These are phyloP conservation scores for Neofusicoccum kwambonambiense DNA, from an alignment of 2,329 filamentous ascomycete species.

Conservation along the genomic window DNA sequence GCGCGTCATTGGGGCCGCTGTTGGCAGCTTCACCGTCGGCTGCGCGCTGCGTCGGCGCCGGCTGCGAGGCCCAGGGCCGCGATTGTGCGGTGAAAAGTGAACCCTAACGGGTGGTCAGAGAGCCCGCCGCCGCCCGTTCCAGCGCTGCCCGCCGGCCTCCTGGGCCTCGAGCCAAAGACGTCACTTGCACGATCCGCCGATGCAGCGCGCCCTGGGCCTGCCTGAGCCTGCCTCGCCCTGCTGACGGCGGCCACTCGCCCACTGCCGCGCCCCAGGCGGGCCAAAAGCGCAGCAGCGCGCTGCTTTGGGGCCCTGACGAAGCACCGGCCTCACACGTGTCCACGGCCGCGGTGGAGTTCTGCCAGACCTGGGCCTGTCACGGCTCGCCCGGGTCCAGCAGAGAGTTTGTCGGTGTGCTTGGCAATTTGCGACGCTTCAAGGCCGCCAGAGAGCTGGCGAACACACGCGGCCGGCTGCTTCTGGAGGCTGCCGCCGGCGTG, in stretches of 20 bases:
- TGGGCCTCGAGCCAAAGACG: neutral
- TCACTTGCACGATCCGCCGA: conserved; percentile 4
- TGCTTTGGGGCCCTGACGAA: neutral
- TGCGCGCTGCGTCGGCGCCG: neutral
- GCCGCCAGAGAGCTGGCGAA: neutral
- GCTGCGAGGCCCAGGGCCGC: neutral
- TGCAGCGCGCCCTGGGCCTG: neutral
- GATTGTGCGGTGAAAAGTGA: neutral
- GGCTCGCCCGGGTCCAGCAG: neutral
- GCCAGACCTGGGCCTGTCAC: neutral
- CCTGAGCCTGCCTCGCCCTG: neutral
- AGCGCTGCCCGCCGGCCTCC: neutral
- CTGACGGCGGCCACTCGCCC: neutral
- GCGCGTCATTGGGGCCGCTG: no score
- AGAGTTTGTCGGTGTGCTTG: neutral
- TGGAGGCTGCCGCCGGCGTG: neutral
- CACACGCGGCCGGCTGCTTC: neutral
- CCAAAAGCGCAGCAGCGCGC: conserved; percentile 2
- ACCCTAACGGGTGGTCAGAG: neutral
- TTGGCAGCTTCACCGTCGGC: neutral
- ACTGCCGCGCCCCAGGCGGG: neutral
- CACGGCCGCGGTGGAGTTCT: neutral
- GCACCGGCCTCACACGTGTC: neutral
- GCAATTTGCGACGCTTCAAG: conserved; percentile 3
- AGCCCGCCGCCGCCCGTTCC: neutral